Evolutionary conservation across 805 yeast species (phyloP).

Genomic region (Saccharomycopsis babjevae): DNA sequence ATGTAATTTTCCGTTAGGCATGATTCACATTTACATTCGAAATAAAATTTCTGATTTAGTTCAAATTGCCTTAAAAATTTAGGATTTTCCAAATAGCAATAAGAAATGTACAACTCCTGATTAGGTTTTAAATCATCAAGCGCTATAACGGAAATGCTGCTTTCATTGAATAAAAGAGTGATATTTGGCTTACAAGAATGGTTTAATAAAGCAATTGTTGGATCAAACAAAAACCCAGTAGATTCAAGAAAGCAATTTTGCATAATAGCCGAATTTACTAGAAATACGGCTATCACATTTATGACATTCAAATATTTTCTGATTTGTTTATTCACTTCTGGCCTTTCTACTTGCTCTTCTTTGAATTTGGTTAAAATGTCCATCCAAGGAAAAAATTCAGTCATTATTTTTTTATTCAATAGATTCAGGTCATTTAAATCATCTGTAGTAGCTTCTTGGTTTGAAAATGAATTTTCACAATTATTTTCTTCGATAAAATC

Average conservation of each 20-base stretch:
- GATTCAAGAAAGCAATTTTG: conserved; percentile 23
- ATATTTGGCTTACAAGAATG: conserved; percentile 34
- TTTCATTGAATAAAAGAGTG: conserved; percentile 21
- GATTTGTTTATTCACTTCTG: background rate
- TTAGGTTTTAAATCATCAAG: conserved; percentile 19
- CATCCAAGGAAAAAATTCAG: background rate
- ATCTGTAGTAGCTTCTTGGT: background rate
- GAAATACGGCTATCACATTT: conserved; percentile 14
- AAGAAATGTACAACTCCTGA: conserved; percentile 27
- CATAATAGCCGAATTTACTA: conserved; percentile 26
- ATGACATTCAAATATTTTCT: background rate
- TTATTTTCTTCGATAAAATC: background rate
- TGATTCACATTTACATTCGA: conserved; percentile 26
- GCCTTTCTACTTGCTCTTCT: background rate
- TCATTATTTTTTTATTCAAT: background rate
- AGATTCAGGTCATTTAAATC: background rate
- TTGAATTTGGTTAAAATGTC: background rate
- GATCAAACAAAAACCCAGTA: conserved; percentile 30
- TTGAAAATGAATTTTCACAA: background rate
- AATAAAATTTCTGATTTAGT: conserved; percentile 25
- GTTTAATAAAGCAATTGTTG: conserved; percentile 29
- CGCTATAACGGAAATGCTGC: conserved; percentile 20
- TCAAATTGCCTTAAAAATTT: conserved; percentile 22
- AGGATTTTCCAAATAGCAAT: conserved; percentile 25
- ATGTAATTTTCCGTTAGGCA: conserved; percentile 19